phyloP scores from a whole-genome alignment of 2,329 filamentous ascomycete species.

The Fonsecaea pugnacius region DNA sequence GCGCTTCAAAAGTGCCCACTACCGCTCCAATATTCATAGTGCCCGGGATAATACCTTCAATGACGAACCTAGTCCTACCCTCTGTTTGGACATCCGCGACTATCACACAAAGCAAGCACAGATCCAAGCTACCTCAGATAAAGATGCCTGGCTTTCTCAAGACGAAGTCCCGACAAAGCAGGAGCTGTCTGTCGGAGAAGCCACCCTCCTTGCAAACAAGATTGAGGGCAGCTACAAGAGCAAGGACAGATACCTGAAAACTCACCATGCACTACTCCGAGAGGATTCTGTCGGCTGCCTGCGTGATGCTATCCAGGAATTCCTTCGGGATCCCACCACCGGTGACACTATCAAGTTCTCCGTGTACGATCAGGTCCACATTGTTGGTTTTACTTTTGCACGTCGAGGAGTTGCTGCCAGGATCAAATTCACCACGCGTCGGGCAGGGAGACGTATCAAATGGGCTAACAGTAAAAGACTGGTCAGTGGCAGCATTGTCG shows the following conservation, averaged over 20 bases:
- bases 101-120: constrained; percentile 37
- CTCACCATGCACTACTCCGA: constrained; percentile 75
- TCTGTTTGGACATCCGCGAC: constrained; percentile 35
- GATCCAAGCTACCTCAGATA: constrained; percentile 41
- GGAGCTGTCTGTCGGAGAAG: constrained; percentile 43
- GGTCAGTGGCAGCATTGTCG: constrained; percentile 60
- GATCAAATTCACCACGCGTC: constrained; percentile 70
- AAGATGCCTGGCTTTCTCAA: constrained; percentile 43
- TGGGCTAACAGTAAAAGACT: constrained; percentile 69
- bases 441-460: constrained; percentile 67
- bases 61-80: constrained; percentile 23
- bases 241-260: constrained; percentile 69
- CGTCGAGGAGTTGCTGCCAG: constrained; percentile 67
- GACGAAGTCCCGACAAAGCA: constrained; percentile 48
- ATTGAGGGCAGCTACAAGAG: constrained; percentile 62
- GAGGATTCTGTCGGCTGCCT: constrained; percentile 74
- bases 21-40: constrained; percentile 15
- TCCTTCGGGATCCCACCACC: constrained; percentile 59
- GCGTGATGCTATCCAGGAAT: constrained; percentile 65
- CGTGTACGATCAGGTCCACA: constrained; percentile 73
- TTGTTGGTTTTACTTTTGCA: constrained; percentile 68
- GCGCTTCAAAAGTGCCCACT: constrained; percentile 27
- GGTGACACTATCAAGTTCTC: constrained; percentile 62
- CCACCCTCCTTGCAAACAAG: constrained; percentile 58
- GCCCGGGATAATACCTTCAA: constrained; percentile 3